These are phyloP conservation scores for Fraxinus paxiana DNA, from an alignment of 305 asterid genomes.

Conservation along the genomic window DNA sequence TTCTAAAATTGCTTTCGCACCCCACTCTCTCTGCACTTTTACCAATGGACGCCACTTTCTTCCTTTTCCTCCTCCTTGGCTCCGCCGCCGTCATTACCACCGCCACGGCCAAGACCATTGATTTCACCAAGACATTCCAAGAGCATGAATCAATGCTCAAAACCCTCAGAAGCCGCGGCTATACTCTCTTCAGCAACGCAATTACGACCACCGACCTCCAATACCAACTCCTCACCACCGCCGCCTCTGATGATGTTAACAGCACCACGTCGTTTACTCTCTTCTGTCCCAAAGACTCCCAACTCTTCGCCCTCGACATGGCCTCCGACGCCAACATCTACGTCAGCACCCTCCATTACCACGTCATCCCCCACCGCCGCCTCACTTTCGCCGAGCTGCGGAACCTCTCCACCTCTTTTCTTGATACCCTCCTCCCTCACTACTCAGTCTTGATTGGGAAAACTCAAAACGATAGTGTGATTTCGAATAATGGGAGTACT, in stretches of 20 bases:
- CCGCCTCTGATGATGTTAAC: slow-evolving; percentile 1
- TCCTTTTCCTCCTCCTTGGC: slow-evolving; percentile 24
- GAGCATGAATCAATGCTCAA: slow-evolving; percentile 36
- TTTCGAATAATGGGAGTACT: not conserved
- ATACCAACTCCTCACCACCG: slow-evolving; percentile 41
- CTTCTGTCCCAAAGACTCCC: slow-evolving; percentile 49
- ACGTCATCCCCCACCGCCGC: slow-evolving; percentile 47
- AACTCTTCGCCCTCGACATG: slow-evolving; percentile 54
- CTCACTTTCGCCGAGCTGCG: slow-evolving; percentile 41
- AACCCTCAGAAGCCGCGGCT: slow-evolving; percentile 41
- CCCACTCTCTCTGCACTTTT: slow-evolving; percentile 8
- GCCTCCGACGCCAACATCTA: slow-evolving; percentile 47
- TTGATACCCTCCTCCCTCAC: slow-evolving; percentile 57
- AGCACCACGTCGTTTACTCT: slow-evolving; percentile 33
- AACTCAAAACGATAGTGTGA: slow-evolving; percentile 9
- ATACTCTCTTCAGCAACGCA: slow-evolving; percentile 60
- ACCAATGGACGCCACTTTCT: slow-evolving; percentile 23
- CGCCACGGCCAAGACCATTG: not conserved
- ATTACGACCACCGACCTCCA: slow-evolving; percentile 60
- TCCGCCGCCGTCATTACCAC: slow-evolving; percentile 15
- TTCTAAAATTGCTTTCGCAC: not conserved
- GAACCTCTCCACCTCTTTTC: slow-evolving; percentile 42
- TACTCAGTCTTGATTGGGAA: slow-evolving; percentile 45
- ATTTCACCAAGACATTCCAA: slow-evolving; percentile 6
- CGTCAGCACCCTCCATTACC: slow-evolving; percentile 54